phyloP scores from a whole-genome alignment of 441 rosid species.

The Bocquillonia castaneifolia region DNA sequence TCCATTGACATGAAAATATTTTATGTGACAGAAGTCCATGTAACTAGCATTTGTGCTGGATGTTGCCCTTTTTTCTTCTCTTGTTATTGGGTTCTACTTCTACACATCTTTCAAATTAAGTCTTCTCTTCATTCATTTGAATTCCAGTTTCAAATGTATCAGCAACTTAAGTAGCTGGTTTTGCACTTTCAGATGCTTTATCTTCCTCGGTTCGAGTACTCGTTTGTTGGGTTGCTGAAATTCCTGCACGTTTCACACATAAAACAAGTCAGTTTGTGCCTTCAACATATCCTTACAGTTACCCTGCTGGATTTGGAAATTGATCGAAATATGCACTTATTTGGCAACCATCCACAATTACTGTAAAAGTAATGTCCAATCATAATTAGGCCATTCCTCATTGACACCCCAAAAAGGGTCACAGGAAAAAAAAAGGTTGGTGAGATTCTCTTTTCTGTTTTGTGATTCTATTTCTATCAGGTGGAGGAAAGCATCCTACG shows the following conservation, averaged over 20 bases:
- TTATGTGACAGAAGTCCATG: conserved; percentile 6
- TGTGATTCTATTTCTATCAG: too few species aligned
- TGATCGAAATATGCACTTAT: too few species aligned
- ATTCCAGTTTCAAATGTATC: conserved; percentile 27
- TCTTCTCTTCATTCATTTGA: conserved; percentile 39
- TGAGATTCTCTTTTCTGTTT: too few species aligned
- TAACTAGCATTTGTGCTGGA: conserved; percentile 29
- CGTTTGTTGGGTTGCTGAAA: conserved; percentile 20
- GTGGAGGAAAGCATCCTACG: too few species aligned
- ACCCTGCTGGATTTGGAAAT: not conserved
- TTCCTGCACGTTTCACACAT: conserved; percentile 31
- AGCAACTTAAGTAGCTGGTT: conserved; percentile 17
- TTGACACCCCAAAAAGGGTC: too few species aligned
- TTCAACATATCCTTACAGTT: not conserved
- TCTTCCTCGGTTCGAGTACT: conserved; percentile 28
- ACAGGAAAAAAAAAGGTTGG: too few species aligned
- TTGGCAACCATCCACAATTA: not conserved
- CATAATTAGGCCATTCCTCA: too few species aligned
- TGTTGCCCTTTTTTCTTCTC: conserved; percentile 49
- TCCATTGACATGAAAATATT: conserved; percentile 6
- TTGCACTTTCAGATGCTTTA: conserved; percentile 30
- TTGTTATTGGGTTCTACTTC: conserved; percentile 67
- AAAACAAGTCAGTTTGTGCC: not conserved
- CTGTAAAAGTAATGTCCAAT: too few species aligned
- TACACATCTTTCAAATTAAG: conserved; percentile 75